Base-by-base conservation (phyloP, 176 grass and related monocot genomes). In the Paspalum vaginatum region DNA sequence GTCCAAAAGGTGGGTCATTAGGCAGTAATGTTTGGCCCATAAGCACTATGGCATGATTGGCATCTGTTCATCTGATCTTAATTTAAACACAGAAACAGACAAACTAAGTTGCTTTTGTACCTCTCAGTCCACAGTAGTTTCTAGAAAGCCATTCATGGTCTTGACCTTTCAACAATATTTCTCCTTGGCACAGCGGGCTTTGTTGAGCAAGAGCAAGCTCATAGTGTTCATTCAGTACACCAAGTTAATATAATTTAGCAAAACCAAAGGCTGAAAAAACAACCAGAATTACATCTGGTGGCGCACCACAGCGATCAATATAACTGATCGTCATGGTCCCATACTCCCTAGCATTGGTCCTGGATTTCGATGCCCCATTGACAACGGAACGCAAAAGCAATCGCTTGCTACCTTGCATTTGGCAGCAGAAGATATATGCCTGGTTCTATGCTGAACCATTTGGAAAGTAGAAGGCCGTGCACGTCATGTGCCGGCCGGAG, bases 391-490 rank as follows among this genome's bases (percentile, higher is more conserved):
- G 27, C 16, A 22, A 84, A 16, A 11, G 21, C 15, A 17, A 68
- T 56, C 15, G 16, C 42, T 46, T 26, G 21, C 37, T 67, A 47
- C 18, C 21, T 69, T 69, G 66, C 66, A 22, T 21, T 47, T 47
- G 43, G 66, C 21, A 69, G n/a, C 66, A 48, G 26, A 65, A 59
- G 24, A 7, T n/a, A 42, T 44, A 65, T 58, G 59, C 7, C 24
- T 26, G 25, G 49, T 13, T 81, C 67, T 42, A 43, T 52, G 75
- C 41, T 42, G 37, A 88, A 88, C 79, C 15, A 88, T 68, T 74
- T 26, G 68, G 50, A 52, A 59, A 59, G 27, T 15, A 68, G 14
- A 47, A 47, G 66, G 40, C 37, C 54, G 22, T 55, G 57, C 80
- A 25, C 6, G 15, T 10, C 74, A 87, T 87, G 65, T 83, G 80